Percentiles rank a stretch among this genome's conserved stretches.
Evolutionary conservation across 768 basidiomycete genomes (phyloP).

Genomic region (Lepiota venenata): DNA sequence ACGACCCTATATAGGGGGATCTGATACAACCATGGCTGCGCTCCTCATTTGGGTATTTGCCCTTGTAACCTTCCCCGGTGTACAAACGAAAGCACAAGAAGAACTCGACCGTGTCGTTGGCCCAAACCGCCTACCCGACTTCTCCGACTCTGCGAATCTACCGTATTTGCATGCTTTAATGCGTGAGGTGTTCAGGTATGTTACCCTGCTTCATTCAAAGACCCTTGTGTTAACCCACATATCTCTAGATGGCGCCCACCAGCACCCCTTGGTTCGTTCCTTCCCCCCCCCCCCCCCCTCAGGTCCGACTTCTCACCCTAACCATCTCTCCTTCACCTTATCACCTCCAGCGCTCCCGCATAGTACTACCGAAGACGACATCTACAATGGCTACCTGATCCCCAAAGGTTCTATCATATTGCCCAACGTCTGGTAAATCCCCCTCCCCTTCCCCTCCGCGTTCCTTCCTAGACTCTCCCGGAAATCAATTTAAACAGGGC

Average conservation of each 20-base stretch:
- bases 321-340: neutral
- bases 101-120: constrained; percentile 39
- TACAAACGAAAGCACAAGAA: constrained; percentile 33
- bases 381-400: constrained; percentile 41
- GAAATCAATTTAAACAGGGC: constrained; percentile 20
- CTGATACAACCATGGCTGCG: constrained; percentile 20
- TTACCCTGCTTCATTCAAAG: no score
- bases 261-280: constrained; percentile 25
- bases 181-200: constrained; percentile 29
- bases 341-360: constrained; percentile 27
- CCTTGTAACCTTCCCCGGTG: constrained; percentile 36
- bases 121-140: constrained; percentile 32
- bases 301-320: neutral
- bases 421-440: constrained; percentile 30
- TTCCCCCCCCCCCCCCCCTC: neutral
- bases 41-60: constrained; percentile 35
- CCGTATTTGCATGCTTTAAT: constrained; percentile 36
- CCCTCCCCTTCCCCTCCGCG: neutral
- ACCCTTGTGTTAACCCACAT: no score
- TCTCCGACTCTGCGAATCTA: constrained; percentile 30
- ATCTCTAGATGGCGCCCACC: constrained; percentile 23
- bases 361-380: constrained; percentile 35
- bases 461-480: neutral
- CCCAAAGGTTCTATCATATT: constrained; percentile 37
- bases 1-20: constrained; percentile 18